phyloP scores from a whole-genome alignment of 1,139 yeast genomes.

The Arxiozyma heterogenica region DNA sequence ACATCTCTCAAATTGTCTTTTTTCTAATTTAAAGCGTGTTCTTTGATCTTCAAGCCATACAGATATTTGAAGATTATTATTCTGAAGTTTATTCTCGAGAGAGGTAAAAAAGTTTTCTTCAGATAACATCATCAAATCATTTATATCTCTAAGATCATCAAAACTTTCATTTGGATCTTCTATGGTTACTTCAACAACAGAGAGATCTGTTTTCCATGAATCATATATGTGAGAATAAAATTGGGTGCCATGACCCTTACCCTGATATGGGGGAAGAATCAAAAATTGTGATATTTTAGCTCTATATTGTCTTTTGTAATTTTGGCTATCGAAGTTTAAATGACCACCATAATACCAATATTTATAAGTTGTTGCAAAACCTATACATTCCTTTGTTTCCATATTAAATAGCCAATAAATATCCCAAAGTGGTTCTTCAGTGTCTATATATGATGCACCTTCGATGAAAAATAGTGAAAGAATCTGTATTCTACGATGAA shows the following conservation, averaged over 20 bases:
- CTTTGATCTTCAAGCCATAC: constrained; percentile 38
- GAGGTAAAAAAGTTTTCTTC: constrained; percentile 26
- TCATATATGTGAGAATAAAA: constrained; percentile 51
- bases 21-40: constrained; percentile 50
- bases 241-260: constrained; percentile 57
- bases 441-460: constrained; percentile 84
- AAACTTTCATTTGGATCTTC: constrained; percentile 94
- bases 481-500: constrained; percentile 67
- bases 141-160: constrained; percentile 81
- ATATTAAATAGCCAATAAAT: constrained; percentile 33
- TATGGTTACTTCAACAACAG: constrained; percentile 69
- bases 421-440: constrained; percentile 78
- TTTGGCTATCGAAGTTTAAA: constrained; percentile 43
- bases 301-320: constrained; percentile 36
- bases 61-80: constrained; percentile 1
- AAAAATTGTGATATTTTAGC: constrained; percentile 84
- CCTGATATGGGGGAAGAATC: constrained; percentile 72
- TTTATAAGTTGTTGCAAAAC: constrained; percentile 75
- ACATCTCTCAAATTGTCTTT: constrained; percentile 68
- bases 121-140: constrained; percentile 55
- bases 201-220: constrained; percentile 44
- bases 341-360: constrained; percentile 64
- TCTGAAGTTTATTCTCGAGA: constrained; percentile 18
- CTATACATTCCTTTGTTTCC: constrained; percentile 42
- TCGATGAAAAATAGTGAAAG: constrained; percentile 80